Evolutionary conservation across 257 asterid species (phyloP).

Genomic region (Jacaranda copaia): DNA sequence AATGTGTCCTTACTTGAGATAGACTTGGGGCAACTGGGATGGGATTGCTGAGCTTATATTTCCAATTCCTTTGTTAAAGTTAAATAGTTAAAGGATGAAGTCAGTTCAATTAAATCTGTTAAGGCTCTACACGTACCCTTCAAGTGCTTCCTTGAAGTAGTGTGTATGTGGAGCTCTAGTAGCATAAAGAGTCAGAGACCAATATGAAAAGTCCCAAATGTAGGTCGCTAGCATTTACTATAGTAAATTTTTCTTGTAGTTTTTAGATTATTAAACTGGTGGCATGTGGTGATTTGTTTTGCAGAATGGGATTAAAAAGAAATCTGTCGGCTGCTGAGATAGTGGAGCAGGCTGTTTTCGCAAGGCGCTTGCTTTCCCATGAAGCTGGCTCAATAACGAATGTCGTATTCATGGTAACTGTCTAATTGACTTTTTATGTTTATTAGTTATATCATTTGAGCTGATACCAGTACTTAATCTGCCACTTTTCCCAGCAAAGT

Average conservation of each 20-base stretch:
- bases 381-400: slow-evolving; percentile 84
- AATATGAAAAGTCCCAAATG: too few relatives aligned
- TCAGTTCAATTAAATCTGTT: too few relatives aligned
- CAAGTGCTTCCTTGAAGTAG: too few relatives aligned
- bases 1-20: background rate
- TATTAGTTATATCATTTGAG: slow-evolving; percentile 9
- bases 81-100: too few relatives aligned
- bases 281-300: slow-evolving; percentile 35
- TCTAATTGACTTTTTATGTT: slow-evolving; percentile 16
- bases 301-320: slow-evolving; percentile 95
- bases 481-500: background rate
- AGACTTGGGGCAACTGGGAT: background rate
- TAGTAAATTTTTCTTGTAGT: background rate
- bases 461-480: slow-evolving; percentile 4
- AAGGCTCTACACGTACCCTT: too few relatives aligned
- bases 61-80: background rate
- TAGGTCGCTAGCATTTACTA: too few relatives aligned
- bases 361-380: slow-evolving; percentile 76
- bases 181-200: too few relatives aligned
- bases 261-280: background rate
- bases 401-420: slow-evolving; percentile 91
- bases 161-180: too few relatives aligned
- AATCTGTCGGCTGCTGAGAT: slow-evolving; percentile 88
- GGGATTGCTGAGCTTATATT: background rate
- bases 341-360: slow-evolving; percentile 95